A percentile compares a stretch with the other conserved stretches of the same genome.
Evolutionary conservation across 2,329 filamentous ascomycete species (phyloP).

Genomic region (Aspergillus fumigatiaffinis): DNA sequence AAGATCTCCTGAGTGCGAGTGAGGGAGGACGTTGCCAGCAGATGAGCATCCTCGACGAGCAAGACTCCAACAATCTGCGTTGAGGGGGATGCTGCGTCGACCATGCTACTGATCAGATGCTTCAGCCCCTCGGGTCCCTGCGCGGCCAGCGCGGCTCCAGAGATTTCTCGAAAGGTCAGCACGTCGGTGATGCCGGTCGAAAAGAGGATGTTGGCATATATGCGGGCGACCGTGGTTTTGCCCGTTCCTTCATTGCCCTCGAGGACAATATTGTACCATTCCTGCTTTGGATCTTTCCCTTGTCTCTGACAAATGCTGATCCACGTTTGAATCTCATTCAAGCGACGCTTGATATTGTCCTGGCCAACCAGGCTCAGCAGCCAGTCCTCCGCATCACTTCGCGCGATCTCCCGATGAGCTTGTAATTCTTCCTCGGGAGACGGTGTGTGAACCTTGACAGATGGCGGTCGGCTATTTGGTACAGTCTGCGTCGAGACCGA

Average conservation of each 20-base stretch:
- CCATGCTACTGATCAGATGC: slow-evolving; percentile 9
- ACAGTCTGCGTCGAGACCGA: not conserved
- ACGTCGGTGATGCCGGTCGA: slow-evolving; percentile 14
- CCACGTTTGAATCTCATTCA: slow-evolving; percentile 17
- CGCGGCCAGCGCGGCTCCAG: slow-evolving; percentile 12
- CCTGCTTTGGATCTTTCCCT: slow-evolving; percentile 16
- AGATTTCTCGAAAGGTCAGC: slow-evolving; percentile 8
- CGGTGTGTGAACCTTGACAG: not conserved
- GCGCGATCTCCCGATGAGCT: slow-evolving; percentile 7
- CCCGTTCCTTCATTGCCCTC: slow-evolving; percentile 19
- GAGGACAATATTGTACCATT: slow-evolving; percentile 19
- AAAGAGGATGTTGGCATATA: slow-evolving; percentile 19
- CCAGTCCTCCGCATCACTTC: slow-evolving; percentile 10
- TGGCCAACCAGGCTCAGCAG: slow-evolving; percentile 13
- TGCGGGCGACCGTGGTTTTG: slow-evolving; percentile 15
- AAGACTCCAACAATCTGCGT: slow-evolving; percentile 12
- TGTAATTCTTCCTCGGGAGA: slow-evolving; percentile 6
- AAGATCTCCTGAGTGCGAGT: slow-evolving; percentile 6
- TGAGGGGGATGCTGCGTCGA: slow-evolving; percentile 1
- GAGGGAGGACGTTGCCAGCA: not conserved
- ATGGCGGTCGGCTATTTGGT: not conserved
- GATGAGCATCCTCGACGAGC: slow-evolving; percentile 13
- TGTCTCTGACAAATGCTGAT: slow-evolving; percentile 18
- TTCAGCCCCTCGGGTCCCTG: slow-evolving; percentile 7
- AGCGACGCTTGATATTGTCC: slow-evolving; percentile 17